phyloP scores from a whole-genome alignment of 1,139 yeast genomes.

The Suhomyces coccinellae region DNA sequence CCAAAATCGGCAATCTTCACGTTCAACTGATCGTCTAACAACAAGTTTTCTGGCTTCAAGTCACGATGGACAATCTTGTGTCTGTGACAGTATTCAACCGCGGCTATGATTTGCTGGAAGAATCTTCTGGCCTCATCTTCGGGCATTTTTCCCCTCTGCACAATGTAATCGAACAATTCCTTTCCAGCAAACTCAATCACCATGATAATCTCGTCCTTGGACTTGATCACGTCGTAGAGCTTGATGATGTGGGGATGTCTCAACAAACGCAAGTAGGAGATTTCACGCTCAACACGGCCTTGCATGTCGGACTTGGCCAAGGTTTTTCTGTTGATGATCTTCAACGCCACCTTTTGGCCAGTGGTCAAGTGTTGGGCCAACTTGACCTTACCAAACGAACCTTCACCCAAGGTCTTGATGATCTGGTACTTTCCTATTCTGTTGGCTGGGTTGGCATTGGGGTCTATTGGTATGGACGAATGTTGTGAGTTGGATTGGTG shows the following conservation, averaged over 20 bases:
- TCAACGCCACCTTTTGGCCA: constrained; percentile 91
- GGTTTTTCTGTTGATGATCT: constrained; percentile 91
- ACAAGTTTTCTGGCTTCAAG: constrained; percentile 89
- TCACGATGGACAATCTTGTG: constrained; percentile 98
- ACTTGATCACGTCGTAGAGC: constrained; percentile 92
- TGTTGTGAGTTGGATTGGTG: constrained; percentile 11
- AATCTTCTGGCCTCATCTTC: constrained; percentile 93
- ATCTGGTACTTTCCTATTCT: constrained; percentile 92
- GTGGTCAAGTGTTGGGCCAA: constrained; percentile 91
- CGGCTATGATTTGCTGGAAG: constrained; percentile 96
- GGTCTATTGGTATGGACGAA: constrained; percentile 23
- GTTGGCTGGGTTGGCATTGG: constrained; percentile 40
- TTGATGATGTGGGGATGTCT: constrained; percentile 98
- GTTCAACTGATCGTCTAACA: constrained; percentile 85
- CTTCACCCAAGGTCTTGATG: constrained; percentile 93
- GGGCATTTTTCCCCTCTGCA: constrained; percentile 91
- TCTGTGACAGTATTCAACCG: constrained; percentile 96
- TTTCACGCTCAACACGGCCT: constrained; percentile 93
- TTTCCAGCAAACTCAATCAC: constrained; percentile 97
- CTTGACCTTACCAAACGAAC: constrained; percentile 96
- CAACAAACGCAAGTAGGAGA: constrained; percentile 80
- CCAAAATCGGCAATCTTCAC: constrained; percentile 98
- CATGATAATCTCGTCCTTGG: constrained; percentile 96
- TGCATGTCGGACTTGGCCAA: constrained; percentile 97
- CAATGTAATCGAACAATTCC: constrained; percentile 93